Percentiles rank a stretch among this genome's conserved stretches.
These are phyloP conservation scores for Penicillium sp. DNA, from an alignment of 2,329 filamentous ascomycete species.

Conservation along the genomic window DNA sequence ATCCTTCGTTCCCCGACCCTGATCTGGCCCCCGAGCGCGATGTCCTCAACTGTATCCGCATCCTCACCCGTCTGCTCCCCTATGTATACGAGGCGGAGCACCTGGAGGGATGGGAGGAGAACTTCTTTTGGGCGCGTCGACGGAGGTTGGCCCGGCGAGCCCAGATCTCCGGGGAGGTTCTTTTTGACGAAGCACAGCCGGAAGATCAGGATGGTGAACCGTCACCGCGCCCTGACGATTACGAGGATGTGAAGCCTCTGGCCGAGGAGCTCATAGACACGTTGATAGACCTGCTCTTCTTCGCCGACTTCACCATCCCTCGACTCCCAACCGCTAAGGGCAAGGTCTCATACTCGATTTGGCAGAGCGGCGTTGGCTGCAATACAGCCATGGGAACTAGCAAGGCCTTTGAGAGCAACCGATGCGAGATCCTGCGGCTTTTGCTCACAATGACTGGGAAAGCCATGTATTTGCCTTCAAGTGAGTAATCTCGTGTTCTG, in stretches of 20 bases:
- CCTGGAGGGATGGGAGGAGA: slow-evolving; percentile 81
- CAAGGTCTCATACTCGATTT: slow-evolving; percentile 91
- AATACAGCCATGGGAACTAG: slow-evolving; percentile 85
- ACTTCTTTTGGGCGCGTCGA: slow-evolving; percentile 85
- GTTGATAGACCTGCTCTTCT: slow-evolving; percentile 86
- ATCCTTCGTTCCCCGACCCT: slow-evolving; percentile 85
- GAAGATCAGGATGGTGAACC: slow-evolving; percentile 53
- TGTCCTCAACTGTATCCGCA: slow-evolving; percentile 91
- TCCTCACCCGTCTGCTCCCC: slow-evolving; percentile 85
- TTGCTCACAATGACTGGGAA: slow-evolving; percentile 84
- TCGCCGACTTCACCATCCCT: slow-evolving; percentile 83
- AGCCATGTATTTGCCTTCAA: slow-evolving; percentile 89
- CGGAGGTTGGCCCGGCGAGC: slow-evolving; percentile 70
- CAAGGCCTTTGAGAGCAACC: slow-evolving; percentile 89
- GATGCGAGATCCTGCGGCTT: slow-evolving; percentile 84
- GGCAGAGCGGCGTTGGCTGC: slow-evolving; percentile 97
- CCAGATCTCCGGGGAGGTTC: slow-evolving; percentile 69
- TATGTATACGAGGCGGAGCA: slow-evolving; percentile 90
- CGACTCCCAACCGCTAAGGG: slow-evolving; percentile 68
- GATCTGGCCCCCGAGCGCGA: slow-evolving; percentile 81
- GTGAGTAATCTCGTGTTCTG: slow-evolving; percentile 41
- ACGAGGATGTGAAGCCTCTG: slow-evolving; percentile 80
- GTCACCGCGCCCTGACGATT: slow-evolving; percentile 58
- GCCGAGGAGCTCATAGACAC: slow-evolving; percentile 93
- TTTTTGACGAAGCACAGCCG: slow-evolving; percentile 76